Percentiles rank a stretch among this genome's conserved stretches.
These are phyloP conservation scores for Coemansia sp. DNA, from an alignment of 192 early-diverging fungal genomes.

Conservation along the genomic window DNA sequence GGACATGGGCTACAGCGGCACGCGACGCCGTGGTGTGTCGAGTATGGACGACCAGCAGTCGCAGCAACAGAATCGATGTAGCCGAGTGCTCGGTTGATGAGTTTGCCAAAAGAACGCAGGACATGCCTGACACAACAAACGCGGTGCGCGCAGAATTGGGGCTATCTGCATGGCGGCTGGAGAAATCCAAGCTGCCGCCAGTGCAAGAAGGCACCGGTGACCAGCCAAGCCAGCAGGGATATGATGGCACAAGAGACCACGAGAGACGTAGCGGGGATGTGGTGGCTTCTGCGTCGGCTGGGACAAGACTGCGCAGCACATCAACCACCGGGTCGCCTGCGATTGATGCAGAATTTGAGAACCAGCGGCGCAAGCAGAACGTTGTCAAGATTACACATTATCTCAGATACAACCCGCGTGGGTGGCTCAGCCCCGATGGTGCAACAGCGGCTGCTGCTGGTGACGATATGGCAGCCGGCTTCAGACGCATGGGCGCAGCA, in stretches of 20 bases:
- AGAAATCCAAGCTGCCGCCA: conserved; percentile 19
- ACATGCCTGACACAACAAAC: neutral
- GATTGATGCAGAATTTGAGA: conserved; percentile 32
- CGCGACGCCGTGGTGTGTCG: conserved; percentile 39
- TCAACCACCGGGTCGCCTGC: conserved; percentile 33
- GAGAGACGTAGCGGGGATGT: neutral
- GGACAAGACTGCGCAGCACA: conserved; percentile 11
- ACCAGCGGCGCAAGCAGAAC: conserved; percentile 35
- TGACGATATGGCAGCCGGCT: conserved; percentile 6
- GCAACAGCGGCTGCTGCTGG: neutral
- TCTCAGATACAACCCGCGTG: conserved; percentile 33
- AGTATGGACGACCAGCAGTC: conserved; percentile 27
- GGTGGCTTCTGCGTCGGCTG: neutral
- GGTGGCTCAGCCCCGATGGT: conserved; percentile 35
- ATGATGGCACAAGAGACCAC: neutral
- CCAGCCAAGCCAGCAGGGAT: neutral
- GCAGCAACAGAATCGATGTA: conserved; percentile 37
- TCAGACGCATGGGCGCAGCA: conserved; percentile 3
- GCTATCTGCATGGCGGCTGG: conserved; percentile 41
- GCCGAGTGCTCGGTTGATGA: conserved; percentile 38
- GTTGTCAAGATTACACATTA: conserved; percentile 38
- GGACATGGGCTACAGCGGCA: conserved; percentile 34
- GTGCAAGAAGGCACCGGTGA: neutral
- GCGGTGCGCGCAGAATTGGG: conserved; percentile 29
- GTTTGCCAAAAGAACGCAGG: neutral